These are phyloP conservation scores for Byssochlamys sp. DNA, from an alignment of 2,329 filamentous ascomycete species.

Conservation along the genomic window DNA sequence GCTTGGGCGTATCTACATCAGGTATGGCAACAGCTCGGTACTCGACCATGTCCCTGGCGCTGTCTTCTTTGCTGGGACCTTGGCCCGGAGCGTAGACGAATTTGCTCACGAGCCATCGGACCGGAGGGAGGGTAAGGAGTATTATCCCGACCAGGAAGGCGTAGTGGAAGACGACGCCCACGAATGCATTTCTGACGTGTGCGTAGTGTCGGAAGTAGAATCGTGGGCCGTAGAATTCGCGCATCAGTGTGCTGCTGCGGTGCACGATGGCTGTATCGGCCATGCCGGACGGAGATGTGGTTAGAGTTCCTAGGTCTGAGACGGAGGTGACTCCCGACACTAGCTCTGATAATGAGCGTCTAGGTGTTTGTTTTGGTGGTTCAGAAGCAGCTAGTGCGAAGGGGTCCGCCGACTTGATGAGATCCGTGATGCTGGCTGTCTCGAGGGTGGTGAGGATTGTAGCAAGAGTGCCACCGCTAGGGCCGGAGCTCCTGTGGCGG, in stretches of 20 bases:
- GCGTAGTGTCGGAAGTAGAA: constrained; percentile 52
- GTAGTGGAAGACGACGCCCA: constrained; percentile 42
- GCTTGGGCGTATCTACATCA: constrained; percentile 24
- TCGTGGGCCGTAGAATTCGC: constrained; percentile 47
- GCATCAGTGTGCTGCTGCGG: constrained; percentile 50
- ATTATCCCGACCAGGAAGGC: constrained; percentile 37
- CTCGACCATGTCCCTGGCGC: constrained; percentile 29
- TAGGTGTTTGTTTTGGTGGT: constrained; percentile 22
- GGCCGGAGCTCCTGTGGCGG: constrained; percentile 26
- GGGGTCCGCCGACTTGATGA: constrained; percentile 40
- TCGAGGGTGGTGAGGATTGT: constrained; percentile 53
- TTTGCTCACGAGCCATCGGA: constrained; percentile 42
- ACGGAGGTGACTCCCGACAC: constrained; percentile 29
- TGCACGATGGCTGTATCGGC: constrained; percentile 51
- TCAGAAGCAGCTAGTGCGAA: constrained; percentile 43
- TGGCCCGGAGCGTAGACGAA: constrained; percentile 43
- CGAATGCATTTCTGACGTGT: constrained; percentile 40
- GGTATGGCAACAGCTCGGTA: constrained; percentile 38
- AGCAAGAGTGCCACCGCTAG: constrained; percentile 54
- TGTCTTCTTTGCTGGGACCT: constrained; percentile 39
- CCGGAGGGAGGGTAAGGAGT: constrained; percentile 42
- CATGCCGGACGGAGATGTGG: constrained; percentile 43
- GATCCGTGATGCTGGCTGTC: constrained; percentile 35
- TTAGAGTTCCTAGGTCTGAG: constrained; percentile 50
- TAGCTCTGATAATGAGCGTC: constrained; percentile 20